Conservation (phyloP, 2,329 filamentous ascomycete genomes). For the Ophiocordyceps camponoti-floridani region DNA sequence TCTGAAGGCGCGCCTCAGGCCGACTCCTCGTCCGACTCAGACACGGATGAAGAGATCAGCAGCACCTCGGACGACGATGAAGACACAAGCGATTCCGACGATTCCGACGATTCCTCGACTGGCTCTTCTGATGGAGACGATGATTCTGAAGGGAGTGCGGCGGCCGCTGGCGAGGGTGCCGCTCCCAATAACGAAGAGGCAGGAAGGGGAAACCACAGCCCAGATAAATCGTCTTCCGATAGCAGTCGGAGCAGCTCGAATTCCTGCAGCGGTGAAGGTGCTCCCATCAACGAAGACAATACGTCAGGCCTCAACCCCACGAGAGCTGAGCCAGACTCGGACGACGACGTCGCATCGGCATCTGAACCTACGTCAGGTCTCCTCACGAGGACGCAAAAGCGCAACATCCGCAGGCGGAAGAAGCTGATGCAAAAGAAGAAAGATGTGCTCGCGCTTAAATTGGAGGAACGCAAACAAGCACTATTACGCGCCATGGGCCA, state of each 20-base stretch:
- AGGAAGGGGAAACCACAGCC: conserved; percentile 1
- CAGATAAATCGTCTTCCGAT: too few species aligned
- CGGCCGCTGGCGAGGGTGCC: background rate
- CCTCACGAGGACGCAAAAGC: conserved; percentile 24
- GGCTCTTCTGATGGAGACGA: conserved; percentile 1
- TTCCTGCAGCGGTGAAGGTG: background rate
- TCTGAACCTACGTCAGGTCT: background rate
- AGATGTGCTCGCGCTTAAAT: background rate
- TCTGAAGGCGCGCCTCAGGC: background rate
- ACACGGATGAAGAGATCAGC: background rate
- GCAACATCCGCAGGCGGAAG: conserved; percentile 30
- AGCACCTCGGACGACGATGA: too few species aligned
- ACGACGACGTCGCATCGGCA: background rate
- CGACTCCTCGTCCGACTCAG: too few species aligned
- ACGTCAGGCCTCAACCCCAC: background rate
- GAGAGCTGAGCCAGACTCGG: background rate
- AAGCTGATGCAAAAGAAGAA: conserved; percentile 10
- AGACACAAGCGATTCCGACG: conserved; percentile 1
- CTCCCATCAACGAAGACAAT: background rate
- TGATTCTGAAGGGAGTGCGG: background rate
- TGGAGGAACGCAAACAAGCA: conserved; percentile 18
- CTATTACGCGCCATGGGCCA: conserved; percentile 13
- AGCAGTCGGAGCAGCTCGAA: background rate
- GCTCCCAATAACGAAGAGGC: background rate
- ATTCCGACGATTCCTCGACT: background rate